Conservation (phyloP, 2,329 filamentous ascomycete species). For the Cordyceps cicadae region DNA sequence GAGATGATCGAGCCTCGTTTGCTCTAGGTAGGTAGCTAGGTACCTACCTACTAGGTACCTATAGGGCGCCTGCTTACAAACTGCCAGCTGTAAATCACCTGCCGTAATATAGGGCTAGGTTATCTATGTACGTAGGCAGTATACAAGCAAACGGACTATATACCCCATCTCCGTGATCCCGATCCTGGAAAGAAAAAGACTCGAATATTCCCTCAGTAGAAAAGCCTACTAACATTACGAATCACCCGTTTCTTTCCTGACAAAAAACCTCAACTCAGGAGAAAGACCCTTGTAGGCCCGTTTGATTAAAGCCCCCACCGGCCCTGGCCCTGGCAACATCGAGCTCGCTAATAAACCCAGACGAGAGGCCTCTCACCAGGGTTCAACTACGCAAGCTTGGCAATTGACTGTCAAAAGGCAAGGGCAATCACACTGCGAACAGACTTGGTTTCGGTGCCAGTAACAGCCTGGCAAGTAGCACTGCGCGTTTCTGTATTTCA, state of each 20-base stretch:
- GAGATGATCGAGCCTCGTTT: neutral
- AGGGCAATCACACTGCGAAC: neutral
- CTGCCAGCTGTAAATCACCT: neutral
- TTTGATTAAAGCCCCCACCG: constrained; percentile 7
- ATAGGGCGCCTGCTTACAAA: neutral
- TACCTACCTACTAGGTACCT: too few relatives aligned
- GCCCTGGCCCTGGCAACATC: neutral
- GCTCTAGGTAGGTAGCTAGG: too few relatives aligned
- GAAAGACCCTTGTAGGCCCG: neutral
- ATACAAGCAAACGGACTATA: neutral
- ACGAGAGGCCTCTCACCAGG: neutral
- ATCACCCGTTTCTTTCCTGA: neutral
- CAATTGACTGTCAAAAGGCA: neutral
- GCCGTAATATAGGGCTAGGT: too few relatives aligned
- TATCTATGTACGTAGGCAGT: too few relatives aligned
- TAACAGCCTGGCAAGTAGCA: neutral
- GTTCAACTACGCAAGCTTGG: too few relatives aligned
- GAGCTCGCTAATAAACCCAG: neutral
- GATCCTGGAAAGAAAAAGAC: neutral
- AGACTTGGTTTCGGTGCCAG: neutral
- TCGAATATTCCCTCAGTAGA: neutral
- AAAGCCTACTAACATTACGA: neutral
- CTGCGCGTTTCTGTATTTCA: neutral
- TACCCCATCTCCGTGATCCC: neutral
- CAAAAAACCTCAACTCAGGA: constrained; percentile 4